Conservation (phyloP, 2,329 filamentous ascomycete species). For the Fonsecaea pugnacius region DNA sequence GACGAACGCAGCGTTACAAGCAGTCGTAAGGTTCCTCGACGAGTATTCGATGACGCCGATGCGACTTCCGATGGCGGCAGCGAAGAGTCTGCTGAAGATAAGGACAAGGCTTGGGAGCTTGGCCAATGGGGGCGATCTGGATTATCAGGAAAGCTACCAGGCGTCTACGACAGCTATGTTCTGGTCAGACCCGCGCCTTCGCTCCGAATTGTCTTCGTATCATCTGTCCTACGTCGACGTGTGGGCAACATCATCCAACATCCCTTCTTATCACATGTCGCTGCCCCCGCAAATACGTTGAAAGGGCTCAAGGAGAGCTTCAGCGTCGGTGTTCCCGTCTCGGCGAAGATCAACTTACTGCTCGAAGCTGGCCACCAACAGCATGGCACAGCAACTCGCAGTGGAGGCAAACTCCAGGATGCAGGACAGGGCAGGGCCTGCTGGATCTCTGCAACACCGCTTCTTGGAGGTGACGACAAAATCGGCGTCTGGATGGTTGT, state of each 20-base stretch:
- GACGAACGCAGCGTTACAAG: slow-evolving; percentile 30
- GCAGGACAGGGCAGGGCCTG: slow-evolving; percentile 36
- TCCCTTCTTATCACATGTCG: slow-evolving; percentile 51
- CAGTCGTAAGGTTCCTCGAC: slow-evolving; percentile 20
- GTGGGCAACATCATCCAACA: slow-evolving; percentile 43
- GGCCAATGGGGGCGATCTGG: slow-evolving; percentile 33
- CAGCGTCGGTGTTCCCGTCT: slow-evolving; percentile 46
- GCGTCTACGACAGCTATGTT: slow-evolving; percentile 42
- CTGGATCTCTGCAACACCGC: slow-evolving; percentile 53
- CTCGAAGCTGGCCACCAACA: slow-evolving; percentile 24
- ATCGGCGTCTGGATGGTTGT: slow-evolving; percentile 56
- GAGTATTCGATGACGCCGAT: slow-evolving; percentile 27
- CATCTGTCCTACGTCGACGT: slow-evolving; percentile 40
- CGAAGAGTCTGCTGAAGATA: slow-evolving; percentile 12
- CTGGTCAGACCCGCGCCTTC: slow-evolving; percentile 40
- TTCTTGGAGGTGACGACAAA: slow-evolving; percentile 48
- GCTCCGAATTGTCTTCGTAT: slow-evolving; percentile 43
- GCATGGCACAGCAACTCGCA: slow-evolving; percentile 28
- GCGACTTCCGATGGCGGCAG: slow-evolving; percentile 22
- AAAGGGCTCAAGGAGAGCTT: slow-evolving; percentile 48
- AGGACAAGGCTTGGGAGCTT: slow-evolving; percentile 29
- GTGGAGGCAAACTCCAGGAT: slow-evolving; percentile 28
- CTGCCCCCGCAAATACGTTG: slow-evolving; percentile 45
- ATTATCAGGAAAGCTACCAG: slow-evolving; percentile 39
- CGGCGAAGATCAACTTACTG: slow-evolving; percentile 51